Evolutionary conservation across 306 rosid species (phyloP).

Genomic region (Quercus dentata): DNA sequence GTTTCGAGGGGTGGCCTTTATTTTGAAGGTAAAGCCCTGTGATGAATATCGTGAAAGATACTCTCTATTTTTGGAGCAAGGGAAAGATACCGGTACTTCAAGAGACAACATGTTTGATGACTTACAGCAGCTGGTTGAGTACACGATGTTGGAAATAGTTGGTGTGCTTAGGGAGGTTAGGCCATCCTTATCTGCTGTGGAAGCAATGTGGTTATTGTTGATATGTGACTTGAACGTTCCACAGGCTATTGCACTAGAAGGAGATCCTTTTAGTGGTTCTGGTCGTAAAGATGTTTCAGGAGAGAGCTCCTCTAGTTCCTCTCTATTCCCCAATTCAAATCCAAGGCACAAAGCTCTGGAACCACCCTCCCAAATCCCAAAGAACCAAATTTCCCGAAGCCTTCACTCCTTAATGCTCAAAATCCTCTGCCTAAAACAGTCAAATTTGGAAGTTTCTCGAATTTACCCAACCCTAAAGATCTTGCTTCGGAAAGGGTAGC

Average conservation of each 20-base stretch:
- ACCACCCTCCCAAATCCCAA: slow-evolving; percentile 4
- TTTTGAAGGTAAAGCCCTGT: slow-evolving; percentile 36
- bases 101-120: slow-evolving; percentile 27
- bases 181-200: slow-evolving; percentile 53
- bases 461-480: not conserved
- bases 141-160: slow-evolving; percentile 61
- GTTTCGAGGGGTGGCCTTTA: slow-evolving; percentile 52
- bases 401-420: not conserved
- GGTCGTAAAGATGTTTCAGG: slow-evolving; percentile 13
- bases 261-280: slow-evolving; percentile 28
- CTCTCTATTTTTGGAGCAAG: slow-evolving; percentile 31
- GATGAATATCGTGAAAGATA: slow-evolving; percentile 32
- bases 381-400: slow-evolving; percentile 1
- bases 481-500: not conserved
- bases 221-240: slow-evolving; percentile 54
- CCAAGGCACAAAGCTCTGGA: slow-evolving; percentile 19
- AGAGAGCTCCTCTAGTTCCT: slow-evolving; percentile 16
- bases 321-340: slow-evolving; percentile 21
- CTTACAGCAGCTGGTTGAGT: slow-evolving; percentile 44
- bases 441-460: slow-evolving; percentile 22
- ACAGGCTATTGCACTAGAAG: slow-evolving; percentile 44
- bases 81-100: slow-evolving; percentile 14
- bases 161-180: slow-evolving; percentile 50
- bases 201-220: slow-evolving; percentile 75
- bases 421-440: slow-evolving; percentile 25